Percentiles rank a stretch among this genome's conserved stretches.
phyloP scores from a whole-genome alignment of 805 yeast genomes.

The Metschnikowia continentalis region DNA sequence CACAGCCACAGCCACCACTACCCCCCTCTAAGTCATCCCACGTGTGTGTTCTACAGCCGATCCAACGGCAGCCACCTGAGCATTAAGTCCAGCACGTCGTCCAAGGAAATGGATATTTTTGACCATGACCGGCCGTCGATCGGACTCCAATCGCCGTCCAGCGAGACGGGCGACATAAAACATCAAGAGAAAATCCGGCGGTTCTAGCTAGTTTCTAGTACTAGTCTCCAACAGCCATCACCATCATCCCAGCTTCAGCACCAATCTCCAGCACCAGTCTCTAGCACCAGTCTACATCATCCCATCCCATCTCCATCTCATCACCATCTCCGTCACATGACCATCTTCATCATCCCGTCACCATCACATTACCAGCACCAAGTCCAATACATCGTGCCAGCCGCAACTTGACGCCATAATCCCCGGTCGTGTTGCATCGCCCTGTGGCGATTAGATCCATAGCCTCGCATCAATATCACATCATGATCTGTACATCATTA shows the following conservation, averaged over 20 bases:
- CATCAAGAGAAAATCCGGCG: slow-evolving; percentile 2
- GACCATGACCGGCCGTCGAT: slow-evolving; percentile 22
- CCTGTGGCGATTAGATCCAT: neutral
- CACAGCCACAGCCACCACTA: slow-evolving; percentile 11
- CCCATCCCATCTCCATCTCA: too few relatives aligned
- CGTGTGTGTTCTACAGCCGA: slow-evolving; percentile 5
- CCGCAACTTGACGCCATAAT: too few relatives aligned
- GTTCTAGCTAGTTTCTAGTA: neutral
- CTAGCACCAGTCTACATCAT: too few relatives aligned
- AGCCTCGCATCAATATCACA: neutral
- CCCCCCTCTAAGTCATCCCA: slow-evolving; percentile 8
- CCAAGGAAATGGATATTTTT: slow-evolving; percentile 21
- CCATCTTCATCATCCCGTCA: too few relatives aligned
- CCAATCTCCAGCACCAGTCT: too few relatives aligned
- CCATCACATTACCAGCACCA: too few relatives aligned
- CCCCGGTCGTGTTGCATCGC: neutral
- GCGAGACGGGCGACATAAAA: slow-evolving; percentile 1
- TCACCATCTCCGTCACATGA: too few relatives aligned
- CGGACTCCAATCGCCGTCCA: slow-evolving; percentile 28
- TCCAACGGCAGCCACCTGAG: slow-evolving; percentile 26
- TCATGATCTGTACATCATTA: neutral
- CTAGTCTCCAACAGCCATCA: too few relatives aligned
- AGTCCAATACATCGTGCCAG: too few relatives aligned
- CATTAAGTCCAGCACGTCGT: slow-evolving; percentile 21
- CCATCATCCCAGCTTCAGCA: too few relatives aligned